A percentile compares a stretch with the other conserved stretches of the same genome.
Conservation (phyloP, 2,329 filamentous ascomycete genomes). For the Akanthomyces muscarius region DNA sequence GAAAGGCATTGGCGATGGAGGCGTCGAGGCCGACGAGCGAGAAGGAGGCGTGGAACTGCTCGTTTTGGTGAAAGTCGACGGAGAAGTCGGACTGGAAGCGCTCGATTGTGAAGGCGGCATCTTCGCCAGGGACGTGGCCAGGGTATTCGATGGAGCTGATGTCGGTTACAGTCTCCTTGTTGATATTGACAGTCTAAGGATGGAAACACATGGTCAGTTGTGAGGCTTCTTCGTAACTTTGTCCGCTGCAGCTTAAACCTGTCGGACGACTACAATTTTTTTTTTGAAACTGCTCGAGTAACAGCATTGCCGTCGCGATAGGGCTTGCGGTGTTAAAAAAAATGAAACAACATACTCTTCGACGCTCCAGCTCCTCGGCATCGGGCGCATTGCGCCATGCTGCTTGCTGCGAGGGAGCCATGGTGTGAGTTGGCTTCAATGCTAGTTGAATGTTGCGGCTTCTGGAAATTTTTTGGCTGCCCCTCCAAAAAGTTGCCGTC, state of each 20-base stretch:
- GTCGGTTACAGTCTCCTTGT: slow-evolving; percentile 85
- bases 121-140: slow-evolving; percentile 83
- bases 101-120: slow-evolving; percentile 72
- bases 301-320: neutral
- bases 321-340: neutral
- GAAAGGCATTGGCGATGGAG: slow-evolving; percentile 92
- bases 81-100: slow-evolving; percentile 67
- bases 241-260: neutral
- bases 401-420: slow-evolving; percentile 33
- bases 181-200: slow-evolving; percentile 74
- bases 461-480: slow-evolving; percentile 30
- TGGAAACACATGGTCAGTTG: slow-evolving; percentile 11
- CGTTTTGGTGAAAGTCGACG: slow-evolving; percentile 81
- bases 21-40: slow-evolving; percentile 90
- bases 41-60: slow-evolving; percentile 74
- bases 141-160: slow-evolving; percentile 89
- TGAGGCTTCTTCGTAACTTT: neutral
- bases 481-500: slow-evolving; percentile 26
- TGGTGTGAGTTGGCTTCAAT: slow-evolving; percentile 20
- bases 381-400: slow-evolving; percentile 38
- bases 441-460: slow-evolving; percentile 12
- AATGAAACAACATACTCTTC: slow-evolving; percentile 47
- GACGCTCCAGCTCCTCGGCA: slow-evolving; percentile 55
- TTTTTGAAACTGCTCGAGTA: neutral
- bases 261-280: neutral